Evolutionary conservation across 345 rosid species (phyloP).

Genomic region (Gossypium turneri): DNA sequence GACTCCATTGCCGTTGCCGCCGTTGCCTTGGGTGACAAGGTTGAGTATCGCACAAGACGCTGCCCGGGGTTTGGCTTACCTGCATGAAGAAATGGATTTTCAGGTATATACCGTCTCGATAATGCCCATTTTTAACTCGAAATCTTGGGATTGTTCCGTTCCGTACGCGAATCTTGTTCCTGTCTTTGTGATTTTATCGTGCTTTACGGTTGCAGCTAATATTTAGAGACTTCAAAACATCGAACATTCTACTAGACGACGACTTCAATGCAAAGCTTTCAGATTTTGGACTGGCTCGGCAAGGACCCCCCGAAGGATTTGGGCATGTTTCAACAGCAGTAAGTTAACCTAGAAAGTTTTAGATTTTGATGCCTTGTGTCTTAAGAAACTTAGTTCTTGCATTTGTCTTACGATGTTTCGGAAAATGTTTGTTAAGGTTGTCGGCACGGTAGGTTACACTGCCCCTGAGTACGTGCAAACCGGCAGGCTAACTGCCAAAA

Average conservation of each 20-base stretch:
- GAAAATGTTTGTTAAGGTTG: conserved; percentile 50
- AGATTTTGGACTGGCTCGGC: conserved; percentile 91
- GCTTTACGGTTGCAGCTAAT: conserved; percentile 51
- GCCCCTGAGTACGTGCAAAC: conserved; percentile 97
- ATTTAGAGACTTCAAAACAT: conserved; percentile 88
- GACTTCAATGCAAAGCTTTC: conserved; percentile 87
- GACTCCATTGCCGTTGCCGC: conserved; percentile 22
- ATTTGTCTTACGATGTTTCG: background rate
- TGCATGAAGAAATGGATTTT: conserved; percentile 96
- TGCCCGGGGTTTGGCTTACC: conserved; percentile 88
- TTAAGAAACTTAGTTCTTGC: background rate
- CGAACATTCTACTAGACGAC: conserved; percentile 82
- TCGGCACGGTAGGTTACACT: conserved; percentile 92
- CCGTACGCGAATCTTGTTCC: background rate
- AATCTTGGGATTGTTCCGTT: background rate
- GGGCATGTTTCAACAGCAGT: conserved; percentile 88
- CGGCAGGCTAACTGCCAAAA: conserved; percentile 81
- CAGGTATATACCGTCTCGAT: conserved; percentile 46
- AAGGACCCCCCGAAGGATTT: conserved; percentile 85
- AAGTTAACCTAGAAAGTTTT: conserved; percentile 26
- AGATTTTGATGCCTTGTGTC: background rate
- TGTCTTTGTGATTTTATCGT: conserved; percentile 15
- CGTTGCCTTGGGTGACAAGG: conserved; percentile 73
- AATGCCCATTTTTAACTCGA: background rate
- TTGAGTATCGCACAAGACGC: conserved; percentile 81